Conservation (phyloP, 257 asterid genomes). For the Nyctanthes arbortristis region DNA sequence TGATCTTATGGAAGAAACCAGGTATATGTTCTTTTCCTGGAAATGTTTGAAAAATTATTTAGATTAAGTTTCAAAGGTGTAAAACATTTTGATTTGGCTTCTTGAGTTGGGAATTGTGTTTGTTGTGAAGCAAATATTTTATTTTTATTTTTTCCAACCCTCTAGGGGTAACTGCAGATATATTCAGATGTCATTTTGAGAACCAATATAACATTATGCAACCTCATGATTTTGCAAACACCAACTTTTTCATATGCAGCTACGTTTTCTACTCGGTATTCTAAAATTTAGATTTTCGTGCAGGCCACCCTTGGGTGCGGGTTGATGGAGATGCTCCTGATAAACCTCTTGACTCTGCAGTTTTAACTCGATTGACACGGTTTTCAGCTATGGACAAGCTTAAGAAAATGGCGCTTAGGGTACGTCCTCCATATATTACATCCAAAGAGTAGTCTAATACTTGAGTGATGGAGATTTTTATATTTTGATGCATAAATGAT, state of each 20-base stretch:
- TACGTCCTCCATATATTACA: neutral
- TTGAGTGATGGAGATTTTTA: neutral
- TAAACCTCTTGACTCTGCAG: slow-evolving; percentile 81
- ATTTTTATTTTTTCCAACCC: too few species aligned
- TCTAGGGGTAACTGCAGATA: neutral
- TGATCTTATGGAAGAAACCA: neutral
- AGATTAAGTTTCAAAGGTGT: neutral
- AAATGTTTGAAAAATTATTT: too few species aligned
- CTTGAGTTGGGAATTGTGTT: neutral
- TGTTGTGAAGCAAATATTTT: neutral
- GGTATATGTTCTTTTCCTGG: neutral
- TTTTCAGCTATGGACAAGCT: slow-evolving; percentile 46
- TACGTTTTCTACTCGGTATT: neutral
- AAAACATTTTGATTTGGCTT: neutral
- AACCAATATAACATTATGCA: neutral
- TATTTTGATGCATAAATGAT: neutral
- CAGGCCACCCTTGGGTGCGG: slow-evolving; percentile 88
- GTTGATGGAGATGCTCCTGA: slow-evolving; percentile 78
- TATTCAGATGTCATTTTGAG: neutral
- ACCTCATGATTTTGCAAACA: neutral
- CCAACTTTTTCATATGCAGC: neutral
- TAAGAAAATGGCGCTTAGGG: slow-evolving; percentile 52
- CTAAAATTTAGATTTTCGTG: slow-evolving; percentile 9
- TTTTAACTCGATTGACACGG: slow-evolving; percentile 50
- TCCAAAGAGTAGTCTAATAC: neutral